Evolutionary conservation across 192 early-diverging fungal species (phyloP).

Genomic region (Backusella macrospora): DNA sequence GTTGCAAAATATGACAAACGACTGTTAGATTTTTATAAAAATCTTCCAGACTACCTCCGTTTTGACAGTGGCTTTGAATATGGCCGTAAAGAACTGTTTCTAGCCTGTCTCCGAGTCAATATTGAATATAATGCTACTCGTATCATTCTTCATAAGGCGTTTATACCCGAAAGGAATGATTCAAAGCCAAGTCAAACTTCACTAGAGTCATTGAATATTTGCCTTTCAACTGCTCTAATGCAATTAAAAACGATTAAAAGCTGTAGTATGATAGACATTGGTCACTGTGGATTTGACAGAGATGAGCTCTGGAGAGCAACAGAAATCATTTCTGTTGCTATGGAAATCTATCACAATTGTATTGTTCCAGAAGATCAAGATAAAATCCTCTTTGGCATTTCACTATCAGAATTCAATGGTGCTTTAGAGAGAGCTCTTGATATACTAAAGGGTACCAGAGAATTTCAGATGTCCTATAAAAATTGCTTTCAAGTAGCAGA

Average conservation of each 20-base stretch:
- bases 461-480: constrained; percentile 27
- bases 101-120: constrained; percentile 36
- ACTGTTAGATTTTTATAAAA: constrained; percentile 18
- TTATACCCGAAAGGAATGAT: constrained; percentile 37
- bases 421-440: constrained; percentile 25
- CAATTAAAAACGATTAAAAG: constrained; percentile 31
- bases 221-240: constrained; percentile 28
- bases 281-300: constrained; percentile 41
- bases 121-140: constrained; percentile 44
- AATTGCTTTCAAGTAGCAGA: constrained; percentile 34
- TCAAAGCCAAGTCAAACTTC: constrained; percentile 21
- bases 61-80: constrained; percentile 45
- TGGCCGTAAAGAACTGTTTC: constrained; percentile 36
- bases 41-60: constrained; percentile 32
- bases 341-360: constrained; percentile 28
- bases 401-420: constrained; percentile 19
- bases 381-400: constrained; percentile 24
- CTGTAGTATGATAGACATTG: constrained; percentile 10
- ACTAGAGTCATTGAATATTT: constrained; percentile 37
- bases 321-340: constrained; percentile 32
- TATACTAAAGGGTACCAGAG: constrained; percentile 29
- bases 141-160: constrained; percentile 41
- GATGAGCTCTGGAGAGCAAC: constrained; percentile 43
- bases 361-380: constrained; percentile 4
- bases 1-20: constrained; percentile 27